Evolutionary conservation across 305 asterid genomes (phyloP).

Genomic region (Fraxinus sp.): DNA sequence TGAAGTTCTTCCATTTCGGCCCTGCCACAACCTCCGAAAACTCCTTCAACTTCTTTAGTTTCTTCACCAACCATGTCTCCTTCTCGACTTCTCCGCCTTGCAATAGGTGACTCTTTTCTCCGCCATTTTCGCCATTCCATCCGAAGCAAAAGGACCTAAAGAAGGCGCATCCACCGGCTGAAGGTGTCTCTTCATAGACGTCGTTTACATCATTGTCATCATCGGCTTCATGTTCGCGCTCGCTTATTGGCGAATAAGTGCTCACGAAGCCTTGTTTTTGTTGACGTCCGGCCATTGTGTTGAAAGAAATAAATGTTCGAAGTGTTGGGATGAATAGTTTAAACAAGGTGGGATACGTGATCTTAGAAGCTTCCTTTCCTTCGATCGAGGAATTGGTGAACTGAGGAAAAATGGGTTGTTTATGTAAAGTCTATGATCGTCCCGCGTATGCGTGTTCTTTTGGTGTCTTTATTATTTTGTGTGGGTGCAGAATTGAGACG

Average conservation of each 20-base stretch:
- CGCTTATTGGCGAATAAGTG: background rate
- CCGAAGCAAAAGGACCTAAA: slow-evolving; percentile 43
- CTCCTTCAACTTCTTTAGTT: slow-evolving; percentile 43
- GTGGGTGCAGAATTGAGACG: slow-evolving; percentile 12
- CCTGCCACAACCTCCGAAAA: slow-evolving; percentile 64
- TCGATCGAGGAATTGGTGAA: too few relatives aligned
- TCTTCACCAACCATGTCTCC: slow-evolving; percentile 38
- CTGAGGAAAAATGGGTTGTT: background rate
- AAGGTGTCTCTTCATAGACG: background rate
- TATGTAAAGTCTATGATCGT: background rate
- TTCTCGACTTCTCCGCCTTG: slow-evolving; percentile 13
- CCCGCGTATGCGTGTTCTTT: slow-evolving; percentile 14
- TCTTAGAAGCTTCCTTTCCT: background rate
- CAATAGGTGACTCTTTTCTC: slow-evolving; percentile 24
- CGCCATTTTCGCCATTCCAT: slow-evolving; percentile 17
- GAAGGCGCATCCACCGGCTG: slow-evolving; percentile 36
- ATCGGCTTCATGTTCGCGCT: background rate
- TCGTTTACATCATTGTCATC: background rate
- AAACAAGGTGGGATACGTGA: background rate
- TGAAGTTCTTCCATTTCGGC: slow-evolving; percentile 66
- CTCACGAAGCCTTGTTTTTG: background rate
- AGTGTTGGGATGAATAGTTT: background rate
- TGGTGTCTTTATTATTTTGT: background rate
- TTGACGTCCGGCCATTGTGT: background rate
- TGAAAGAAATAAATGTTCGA: background rate